Evolutionary conservation across 1,284 basidiomycete species (phyloP).

Genomic region (Takashimella tepidaria): DNA sequence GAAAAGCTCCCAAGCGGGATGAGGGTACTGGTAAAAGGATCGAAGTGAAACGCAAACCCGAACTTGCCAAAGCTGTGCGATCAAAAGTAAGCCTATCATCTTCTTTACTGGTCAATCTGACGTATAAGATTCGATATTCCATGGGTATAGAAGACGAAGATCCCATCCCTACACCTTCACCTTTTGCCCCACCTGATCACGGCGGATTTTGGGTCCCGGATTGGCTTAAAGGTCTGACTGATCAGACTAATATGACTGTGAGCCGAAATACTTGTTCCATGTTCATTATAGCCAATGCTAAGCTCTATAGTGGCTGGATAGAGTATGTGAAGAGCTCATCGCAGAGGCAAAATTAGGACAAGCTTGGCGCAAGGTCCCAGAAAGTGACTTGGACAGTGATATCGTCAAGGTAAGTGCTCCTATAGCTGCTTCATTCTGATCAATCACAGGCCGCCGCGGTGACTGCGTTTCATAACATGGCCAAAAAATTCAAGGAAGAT

Average conservation of each 20-base stretch:
- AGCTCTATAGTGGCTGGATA: slow-evolving; percentile 17
- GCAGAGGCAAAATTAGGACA: slow-evolving; percentile 10
- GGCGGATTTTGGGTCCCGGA: slow-evolving; percentile 14
- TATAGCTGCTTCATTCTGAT: too few relatives aligned
- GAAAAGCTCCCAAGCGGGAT: slow-evolving; percentile 6
- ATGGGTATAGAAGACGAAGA: slow-evolving; percentile 20
- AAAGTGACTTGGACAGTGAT: slow-evolving; percentile 19
- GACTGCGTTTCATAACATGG: slow-evolving; percentile 43
- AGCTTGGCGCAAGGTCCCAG: slow-evolving; percentile 15
- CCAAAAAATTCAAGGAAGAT: slow-evolving; percentile 36
- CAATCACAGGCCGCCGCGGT: slow-evolving; percentile 20
- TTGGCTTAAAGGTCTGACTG: slow-evolving; percentile 15
- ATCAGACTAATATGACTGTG: slow-evolving; percentile 13
- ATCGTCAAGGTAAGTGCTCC: slow-evolving; percentile 12
- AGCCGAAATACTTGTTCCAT: neutral
- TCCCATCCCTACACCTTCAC: slow-evolving; percentile 9
- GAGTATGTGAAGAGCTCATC: slow-evolving; percentile 15
- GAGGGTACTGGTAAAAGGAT: slow-evolving; percentile 16
- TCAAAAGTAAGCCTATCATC: slow-evolving; percentile 4
- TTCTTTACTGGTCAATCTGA: neutral
- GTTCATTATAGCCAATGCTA: neutral
- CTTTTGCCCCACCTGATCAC: slow-evolving; percentile 1
- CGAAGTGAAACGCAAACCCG: slow-evolving; percentile 12
- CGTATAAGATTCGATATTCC: slow-evolving; percentile 12
- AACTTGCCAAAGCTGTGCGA: slow-evolving; percentile 19